These are phyloP conservation scores for Cercophora sp. DNA, from an alignment of 495 filamentous ascomycete genomes.

Conservation along the genomic window DNA sequence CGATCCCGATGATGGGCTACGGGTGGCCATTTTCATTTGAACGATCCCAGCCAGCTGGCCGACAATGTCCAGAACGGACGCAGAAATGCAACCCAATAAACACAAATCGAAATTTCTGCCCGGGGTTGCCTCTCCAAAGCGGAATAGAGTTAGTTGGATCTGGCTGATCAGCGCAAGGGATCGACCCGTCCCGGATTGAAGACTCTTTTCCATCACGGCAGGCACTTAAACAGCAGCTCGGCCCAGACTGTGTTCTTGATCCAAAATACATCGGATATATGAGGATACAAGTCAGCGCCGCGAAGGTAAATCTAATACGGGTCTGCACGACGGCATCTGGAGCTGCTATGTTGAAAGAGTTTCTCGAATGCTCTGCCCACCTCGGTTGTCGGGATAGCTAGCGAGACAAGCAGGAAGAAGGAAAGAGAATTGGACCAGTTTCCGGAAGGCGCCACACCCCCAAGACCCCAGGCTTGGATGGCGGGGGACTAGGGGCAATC, in stretches of 20 bases:
- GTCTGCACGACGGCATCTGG: not conserved
- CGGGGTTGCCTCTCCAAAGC: slow-evolving; percentile 1
- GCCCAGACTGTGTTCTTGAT: too few species aligned
- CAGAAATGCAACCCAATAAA: slow-evolving; percentile 5
- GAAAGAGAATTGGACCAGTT: not conserved
- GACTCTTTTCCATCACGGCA: not conserved
- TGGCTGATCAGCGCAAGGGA: slow-evolving; percentile 28
- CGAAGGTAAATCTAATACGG: not conserved
- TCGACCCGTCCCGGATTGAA: slow-evolving; percentile 11
- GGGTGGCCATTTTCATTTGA: not conserved
- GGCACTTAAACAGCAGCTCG: not conserved
- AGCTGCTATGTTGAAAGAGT: not conserved
- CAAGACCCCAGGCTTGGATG: not conserved
- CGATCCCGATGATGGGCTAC: slow-evolving; percentile 11
- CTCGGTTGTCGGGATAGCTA: not conserved
- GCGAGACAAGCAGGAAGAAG: not conserved
- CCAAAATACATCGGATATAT: too few species aligned
- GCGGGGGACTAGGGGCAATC: not conserved
- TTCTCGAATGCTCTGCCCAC: not conserved
- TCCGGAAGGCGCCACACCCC: not conserved
- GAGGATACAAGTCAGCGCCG: not conserved
- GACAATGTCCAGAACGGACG: not conserved
- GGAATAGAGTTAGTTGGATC: slow-evolving; percentile 27
- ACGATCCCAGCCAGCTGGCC: slow-evolving; percentile 9
- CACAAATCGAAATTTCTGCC: not conserved